Base-by-base conservation (phyloP, 2,329 filamentous ascomycete genomes). In the Apiospora marii region DNA sequence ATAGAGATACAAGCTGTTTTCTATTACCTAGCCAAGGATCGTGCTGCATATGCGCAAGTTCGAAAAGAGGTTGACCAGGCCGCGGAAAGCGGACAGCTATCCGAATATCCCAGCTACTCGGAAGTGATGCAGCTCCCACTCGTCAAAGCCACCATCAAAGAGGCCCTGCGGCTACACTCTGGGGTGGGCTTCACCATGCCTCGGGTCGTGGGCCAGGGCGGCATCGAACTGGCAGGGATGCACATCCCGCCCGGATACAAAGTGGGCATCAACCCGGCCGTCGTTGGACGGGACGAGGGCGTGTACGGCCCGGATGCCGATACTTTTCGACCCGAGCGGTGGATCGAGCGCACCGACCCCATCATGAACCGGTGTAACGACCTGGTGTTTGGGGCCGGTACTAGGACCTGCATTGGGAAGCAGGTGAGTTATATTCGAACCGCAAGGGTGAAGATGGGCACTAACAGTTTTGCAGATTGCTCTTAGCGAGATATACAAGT, bases 101-200 rank as follows among this genome's bases (percentile, higher is more conserved):
- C 74, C 1, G 74, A 61, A 14, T 72, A 74, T 5, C 69, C 75
- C 14, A 46, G 16, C 75, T 73, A 72, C 53, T 27, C 68, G 14
- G 41, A 70, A 24, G 61, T 74, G 43, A 75, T n/a, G 53, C 74
- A 51, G 72, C 77, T 74, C 69, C 73, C 71, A 70, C 81, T 85
- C 73, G 80, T 87, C 8, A 77, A 82, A 44, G 84, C 86, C 1
- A 82, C 85, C 2, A 80, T 88, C 34, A 83, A 82, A 34, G 87
- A 88, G 76, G 80, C 82, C 1, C 79, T 84, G 74, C 82, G 86
- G 7, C 75, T 87, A 0, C 82, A 86, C 71, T 83, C 85, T 1
- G 80, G 79, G 0, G 78, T 85, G 7, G 82, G 81, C 2, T 78
- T 84, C 70, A 73, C 82, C 1, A 78, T 87, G 0, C 83, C 86